Percentiles rank a stretch among this genome's conserved stretches.
phyloP scores from a whole-genome alignment of 805 yeast species.

The Cyberlindnera mississippiensis region DNA sequence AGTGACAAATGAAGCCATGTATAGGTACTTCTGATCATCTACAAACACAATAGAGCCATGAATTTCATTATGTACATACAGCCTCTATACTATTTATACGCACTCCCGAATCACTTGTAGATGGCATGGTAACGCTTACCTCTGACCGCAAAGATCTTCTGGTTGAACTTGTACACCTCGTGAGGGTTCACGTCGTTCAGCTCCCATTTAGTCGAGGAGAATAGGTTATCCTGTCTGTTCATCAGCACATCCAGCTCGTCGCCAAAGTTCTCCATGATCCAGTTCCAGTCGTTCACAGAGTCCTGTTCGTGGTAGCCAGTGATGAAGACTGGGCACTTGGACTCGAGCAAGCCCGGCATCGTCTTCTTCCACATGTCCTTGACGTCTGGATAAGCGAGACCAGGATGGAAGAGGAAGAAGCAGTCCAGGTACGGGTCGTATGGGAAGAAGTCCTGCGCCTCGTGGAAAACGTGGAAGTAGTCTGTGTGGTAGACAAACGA shows the following conservation, averaged over 20 bases:
- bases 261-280: conserved; percentile 61
- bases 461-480: conserved; percentile 87
- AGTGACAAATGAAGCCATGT: too few species aligned
- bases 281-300: conserved; percentile 60
- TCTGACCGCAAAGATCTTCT: conserved; percentile 84
- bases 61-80: not conserved
- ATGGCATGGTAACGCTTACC: conserved; percentile 96
- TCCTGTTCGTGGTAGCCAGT: conserved; percentile 87
- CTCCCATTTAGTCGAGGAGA: conserved; percentile 91
- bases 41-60: not conserved
- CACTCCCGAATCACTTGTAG: conserved; percentile 23
- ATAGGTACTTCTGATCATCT: not conserved
- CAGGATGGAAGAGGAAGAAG: conserved; percentile 95
- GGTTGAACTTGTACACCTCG: conserved; percentile 89
- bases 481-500: conserved; percentile 81
- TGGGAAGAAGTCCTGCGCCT: conserved; percentile 93
- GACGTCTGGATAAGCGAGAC: conserved; percentile 78
- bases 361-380: conserved; percentile 80
- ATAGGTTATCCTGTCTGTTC: conserved; percentile 67
- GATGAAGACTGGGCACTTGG: conserved; percentile 87
- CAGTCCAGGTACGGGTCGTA: conserved; percentile 95
- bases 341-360: conserved; percentile 80
- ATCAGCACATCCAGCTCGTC: conserved; percentile 80
- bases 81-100: not conserved
- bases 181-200: conserved; percentile 89